Evolutionary conservation across 2,329 filamentous ascomycete species (phyloP), one percentile per base, ranked within the genome.

Genomic region (Apiospora saccharicola): DNA sequence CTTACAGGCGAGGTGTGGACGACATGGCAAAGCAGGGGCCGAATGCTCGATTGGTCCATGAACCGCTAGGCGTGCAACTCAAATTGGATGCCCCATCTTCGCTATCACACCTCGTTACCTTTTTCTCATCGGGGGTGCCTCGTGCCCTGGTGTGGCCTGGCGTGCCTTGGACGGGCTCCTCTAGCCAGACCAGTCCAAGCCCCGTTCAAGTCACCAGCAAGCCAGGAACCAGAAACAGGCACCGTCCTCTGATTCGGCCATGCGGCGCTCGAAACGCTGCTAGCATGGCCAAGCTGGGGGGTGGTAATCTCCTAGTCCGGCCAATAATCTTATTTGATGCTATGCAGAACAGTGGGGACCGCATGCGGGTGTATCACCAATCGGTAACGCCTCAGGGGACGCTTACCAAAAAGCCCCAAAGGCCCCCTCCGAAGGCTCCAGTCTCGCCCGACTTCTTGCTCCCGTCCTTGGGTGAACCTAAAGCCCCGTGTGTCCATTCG

Each of bases 161-260:
- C 69, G 26, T 64, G 49, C 57, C 30, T 49, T 70, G 26, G 71
- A 57, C 51, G 34, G 34, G 57, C 57, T 64, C 57, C 57, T 64
- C 57, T 64, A 64, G 34, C 57, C 57, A 64, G 57, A 64, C 57
- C 57, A 64, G 57, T 64, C 57, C 57, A 64, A 64, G 57, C 57
- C 57, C 53, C 53, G 53, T 61, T 61, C 53, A 61, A 64, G 57
- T 61, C 53, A 61, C 34, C 30, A 24, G 19, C 57, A 37, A 64
- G 57, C 57, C 57, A 64, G 34, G 57, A 69, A 46, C 57, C 26
- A 46, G 43, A 67, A 72, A 72, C 73, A 77, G 77, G 77, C 75
- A 77, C 78, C 70, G 77, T 57, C 46, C 51, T 77, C 73, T 78
- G 75, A 78, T 78, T 79, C 72, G 78, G 4, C 71, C 49, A 51